A percentile compares a stretch with the other conserved stretches of the same genome.
Evolutionary conservation across 2,329 filamentous ascomycete species (phyloP).

Genomic region (Aspergillus terreus): DNA sequence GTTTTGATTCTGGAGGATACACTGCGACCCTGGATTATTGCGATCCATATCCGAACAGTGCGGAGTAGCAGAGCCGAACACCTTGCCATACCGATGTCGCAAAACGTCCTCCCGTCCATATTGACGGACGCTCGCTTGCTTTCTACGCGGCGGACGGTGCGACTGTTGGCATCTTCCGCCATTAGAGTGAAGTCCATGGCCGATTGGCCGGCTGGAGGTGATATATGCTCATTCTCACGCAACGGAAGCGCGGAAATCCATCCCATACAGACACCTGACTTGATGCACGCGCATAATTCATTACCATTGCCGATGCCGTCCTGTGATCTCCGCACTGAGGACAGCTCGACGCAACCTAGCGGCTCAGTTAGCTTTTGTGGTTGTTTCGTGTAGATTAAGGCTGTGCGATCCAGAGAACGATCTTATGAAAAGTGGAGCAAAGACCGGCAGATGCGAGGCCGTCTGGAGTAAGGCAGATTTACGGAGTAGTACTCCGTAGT

Average conservation of each 20-base stretch:
- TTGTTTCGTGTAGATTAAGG: slow-evolving; percentile 16
- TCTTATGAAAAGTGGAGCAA: slow-evolving; percentile 12
- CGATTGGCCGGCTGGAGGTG: too few relatives aligned
- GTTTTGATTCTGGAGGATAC: too few relatives aligned
- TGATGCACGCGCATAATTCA: neutral
- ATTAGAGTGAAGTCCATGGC: neutral
- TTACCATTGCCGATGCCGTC: too few relatives aligned
- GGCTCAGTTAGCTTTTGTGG: slow-evolving; percentile 1
- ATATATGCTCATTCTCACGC: too few relatives aligned
- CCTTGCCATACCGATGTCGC: too few relatives aligned
- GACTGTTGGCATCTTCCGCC: neutral
- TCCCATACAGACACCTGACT: neutral
- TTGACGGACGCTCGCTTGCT: neutral
- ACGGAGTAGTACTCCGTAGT: too few relatives aligned
- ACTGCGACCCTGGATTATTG: too few relatives aligned
- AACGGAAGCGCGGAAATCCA: neutral
- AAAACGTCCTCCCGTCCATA: neutral
- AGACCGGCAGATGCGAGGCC: slow-evolving; percentile 4
- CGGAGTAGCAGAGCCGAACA: too few relatives aligned
- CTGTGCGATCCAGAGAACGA: slow-evolving; percentile 1
- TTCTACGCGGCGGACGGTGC: too few relatives aligned
- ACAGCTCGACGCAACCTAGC: neutral
- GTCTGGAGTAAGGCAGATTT: slow-evolving; percentile 4
- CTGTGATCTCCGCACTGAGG: too few relatives aligned
- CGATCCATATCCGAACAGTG: too few relatives aligned